Percentiles rank a stretch among this genome's conserved stretches.
phyloP scores from a whole-genome alignment of 2,329 filamentous ascomycete genomes.

The Fusarium tanahbumbuense region DNA sequence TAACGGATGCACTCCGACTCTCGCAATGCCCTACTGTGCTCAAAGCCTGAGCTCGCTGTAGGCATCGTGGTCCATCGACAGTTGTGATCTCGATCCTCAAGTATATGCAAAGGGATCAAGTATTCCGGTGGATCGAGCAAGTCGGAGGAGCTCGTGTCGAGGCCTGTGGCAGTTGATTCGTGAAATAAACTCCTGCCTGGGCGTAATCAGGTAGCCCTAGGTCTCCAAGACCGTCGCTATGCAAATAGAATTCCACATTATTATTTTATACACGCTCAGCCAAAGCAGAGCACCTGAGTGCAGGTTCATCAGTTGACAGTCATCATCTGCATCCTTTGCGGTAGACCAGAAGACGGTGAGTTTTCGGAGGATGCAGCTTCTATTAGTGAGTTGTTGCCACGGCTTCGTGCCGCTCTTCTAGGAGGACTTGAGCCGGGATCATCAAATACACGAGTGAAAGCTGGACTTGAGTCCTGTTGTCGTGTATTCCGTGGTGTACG shows the following conservation, averaged over 20 bases:
- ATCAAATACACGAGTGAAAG: slow-evolving; percentile 74
- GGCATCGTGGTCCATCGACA: neutral
- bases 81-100: slow-evolving; percentile 4
- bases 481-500: slow-evolving; percentile 61
- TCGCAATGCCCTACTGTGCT: slow-evolving; percentile 14
- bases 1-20: slow-evolving; percentile 24
- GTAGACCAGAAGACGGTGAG: slow-evolving; percentile 63
- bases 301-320: slow-evolving; percentile 63
- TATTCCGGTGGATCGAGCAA: slow-evolving; percentile 23
- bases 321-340: slow-evolving; percentile 72
- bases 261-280: slow-evolving; percentile 48
- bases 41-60: slow-evolving; percentile 9
- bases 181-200: slow-evolving; percentile 21
- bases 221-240: slow-evolving; percentile 52
- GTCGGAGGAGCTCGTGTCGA: slow-evolving; percentile 18
- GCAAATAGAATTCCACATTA: slow-evolving; percentile 51
- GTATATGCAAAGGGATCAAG: neutral
- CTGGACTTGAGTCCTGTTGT: slow-evolving; percentile 69
- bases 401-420: slow-evolving; percentile 62
- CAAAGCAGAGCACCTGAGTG: slow-evolving; percentile 34
- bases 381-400: slow-evolving; percentile 65
- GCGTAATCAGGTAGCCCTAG: slow-evolving; percentile 33
- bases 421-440: slow-evolving; percentile 69
- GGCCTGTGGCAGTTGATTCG: slow-evolving; percentile 14
- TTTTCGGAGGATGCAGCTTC: slow-evolving; percentile 63